Evolutionary conservation across 2,329 filamentous ascomycete genomes (phyloP).

Genomic region (Colletotrichum somersetense): DNA sequence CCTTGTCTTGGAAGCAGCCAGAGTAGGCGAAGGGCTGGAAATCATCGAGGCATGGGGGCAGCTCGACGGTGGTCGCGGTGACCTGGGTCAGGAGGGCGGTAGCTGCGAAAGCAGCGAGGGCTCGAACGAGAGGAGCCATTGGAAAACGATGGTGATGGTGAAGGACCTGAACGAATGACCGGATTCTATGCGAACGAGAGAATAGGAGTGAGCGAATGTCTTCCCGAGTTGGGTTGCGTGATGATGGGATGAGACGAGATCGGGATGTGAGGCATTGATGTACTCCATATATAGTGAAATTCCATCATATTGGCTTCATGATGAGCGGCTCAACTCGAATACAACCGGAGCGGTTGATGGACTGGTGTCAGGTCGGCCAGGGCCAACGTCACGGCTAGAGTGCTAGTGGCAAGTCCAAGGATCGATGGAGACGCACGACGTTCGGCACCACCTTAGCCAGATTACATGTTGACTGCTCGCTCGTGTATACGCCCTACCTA

Average conservation of each 20-base stretch:
- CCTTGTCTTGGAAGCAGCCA: slow-evolving; percentile 61
- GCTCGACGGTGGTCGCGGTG: slow-evolving; percentile 58
- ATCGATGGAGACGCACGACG: slow-evolving; percentile 18
- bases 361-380: slow-evolving; percentile 30
- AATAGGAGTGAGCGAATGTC: slow-evolving; percentile 39
- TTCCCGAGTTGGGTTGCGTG: slow-evolving; percentile 33
- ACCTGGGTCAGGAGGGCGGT: slow-evolving; percentile 53
- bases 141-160: slow-evolving; percentile 41
- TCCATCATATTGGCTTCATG: slow-evolving; percentile 22
- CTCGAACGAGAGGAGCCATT: slow-evolving; percentile 51
- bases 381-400: slow-evolving; percentile 16
- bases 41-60: slow-evolving; percentile 58
- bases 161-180: slow-evolving; percentile 35
- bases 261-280: slow-evolving; percentile 22
- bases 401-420: slow-evolving; percentile 29
- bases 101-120: slow-evolving; percentile 54
- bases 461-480: background rate
- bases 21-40: slow-evolving; percentile 62
- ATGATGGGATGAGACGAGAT: slow-evolving; percentile 14
- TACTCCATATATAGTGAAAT: slow-evolving; percentile 35
- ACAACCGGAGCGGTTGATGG: slow-evolving; percentile 24
- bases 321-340: slow-evolving; percentile 1
- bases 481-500: background rate
- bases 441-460: background rate
- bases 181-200: slow-evolving; percentile 44